Conservation (phyloP, 1,139 yeast species). For the Scheffersomyces titani region DNA sequence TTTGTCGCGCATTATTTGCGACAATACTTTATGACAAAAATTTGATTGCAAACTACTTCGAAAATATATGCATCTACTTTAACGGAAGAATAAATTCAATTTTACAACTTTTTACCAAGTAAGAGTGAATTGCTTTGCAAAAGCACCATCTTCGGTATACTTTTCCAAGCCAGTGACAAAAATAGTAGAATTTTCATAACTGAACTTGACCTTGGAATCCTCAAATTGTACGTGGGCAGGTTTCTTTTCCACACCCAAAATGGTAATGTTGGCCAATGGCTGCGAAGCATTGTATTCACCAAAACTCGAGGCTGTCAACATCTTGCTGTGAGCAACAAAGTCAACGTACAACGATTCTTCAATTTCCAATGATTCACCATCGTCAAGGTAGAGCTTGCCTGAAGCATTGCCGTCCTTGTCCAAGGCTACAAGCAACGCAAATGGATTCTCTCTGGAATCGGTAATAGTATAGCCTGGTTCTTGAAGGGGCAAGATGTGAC, state of each 20-base stretch:
- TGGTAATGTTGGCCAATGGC: conserved; percentile 25
- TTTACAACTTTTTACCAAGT: conserved; percentile 10
- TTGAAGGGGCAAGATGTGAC: conserved; percentile 23
- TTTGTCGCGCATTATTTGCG: background rate
- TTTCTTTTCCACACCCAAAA: conserved; percentile 22
- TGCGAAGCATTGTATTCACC: conserved; percentile 21
- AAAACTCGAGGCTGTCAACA: conserved; percentile 15
- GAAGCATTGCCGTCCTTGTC: conserved; percentile 18
- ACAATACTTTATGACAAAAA: background rate
- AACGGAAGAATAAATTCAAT: background rate
- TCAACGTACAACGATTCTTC: conserved; percentile 19
- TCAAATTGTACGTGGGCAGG: conserved; percentile 21
- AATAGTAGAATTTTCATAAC: conserved; percentile 14
- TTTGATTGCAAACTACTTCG: background rate
- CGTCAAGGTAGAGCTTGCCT: conserved; percentile 25
- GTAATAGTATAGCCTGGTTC: conserved; percentile 30
- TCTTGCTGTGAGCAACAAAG: conserved; percentile 14
- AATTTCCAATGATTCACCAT: conserved; percentile 25
- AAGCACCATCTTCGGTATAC: conserved; percentile 14
- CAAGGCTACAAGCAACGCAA: conserved; percentile 29
- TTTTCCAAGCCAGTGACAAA: conserved; percentile 17
- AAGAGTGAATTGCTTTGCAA: conserved; percentile 13
- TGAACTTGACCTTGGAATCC: conserved; percentile 12
- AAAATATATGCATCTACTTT: too few relatives aligned
- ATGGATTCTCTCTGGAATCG: conserved; percentile 29